These are phyloP conservation scores for Lagenidium giganteum DNA, from an alignment of 352 stramenopile genomes.

Conservation along the genomic window DNA sequence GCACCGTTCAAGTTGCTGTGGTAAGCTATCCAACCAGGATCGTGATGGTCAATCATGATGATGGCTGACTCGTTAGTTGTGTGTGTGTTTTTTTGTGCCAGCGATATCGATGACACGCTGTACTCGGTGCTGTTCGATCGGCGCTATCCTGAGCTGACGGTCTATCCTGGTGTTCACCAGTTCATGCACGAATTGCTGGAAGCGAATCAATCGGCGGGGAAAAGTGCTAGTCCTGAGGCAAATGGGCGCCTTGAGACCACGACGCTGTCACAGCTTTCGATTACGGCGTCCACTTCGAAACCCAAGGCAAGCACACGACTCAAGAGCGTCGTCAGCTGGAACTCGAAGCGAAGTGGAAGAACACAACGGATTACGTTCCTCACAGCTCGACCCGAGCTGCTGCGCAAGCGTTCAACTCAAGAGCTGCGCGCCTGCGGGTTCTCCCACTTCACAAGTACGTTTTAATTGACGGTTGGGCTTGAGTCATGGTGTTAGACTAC, in stretches of 20 bases:
- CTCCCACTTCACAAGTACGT: constrained; percentile 71
- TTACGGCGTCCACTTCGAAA: constrained; percentile 14
- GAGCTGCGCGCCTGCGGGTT: constrained; percentile 68
- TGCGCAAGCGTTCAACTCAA: constrained; percentile 51
- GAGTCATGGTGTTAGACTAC: too few species aligned
- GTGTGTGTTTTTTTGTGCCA: constrained; percentile 9
- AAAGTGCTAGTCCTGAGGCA: too few species aligned
- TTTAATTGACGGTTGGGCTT: too few species aligned
- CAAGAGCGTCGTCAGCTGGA: not conserved
- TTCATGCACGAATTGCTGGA: constrained; percentile 73
- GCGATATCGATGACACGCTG: constrained; percentile 82
- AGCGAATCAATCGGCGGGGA: too few species aligned
- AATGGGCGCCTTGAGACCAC: too few species aligned
- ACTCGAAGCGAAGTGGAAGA: constrained; percentile 7
- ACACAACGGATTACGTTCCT: constrained; percentile 64
- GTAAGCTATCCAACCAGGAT: constrained; percentile 16
- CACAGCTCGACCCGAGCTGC: constrained; percentile 66
- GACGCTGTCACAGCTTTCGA: constrained; percentile 14
- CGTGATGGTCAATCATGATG: not conserved
- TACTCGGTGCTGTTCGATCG: constrained; percentile 73
- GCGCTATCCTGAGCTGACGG: constrained; percentile 74
- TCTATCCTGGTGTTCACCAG: constrained; percentile 80
- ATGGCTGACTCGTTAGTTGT: not conserved
- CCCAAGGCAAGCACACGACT: not conserved
- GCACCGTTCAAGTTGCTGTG: constrained; percentile 64